Evolutionary conservation across 2,329 filamentous ascomycete genomes (phyloP), one percentile per base, ranked within the genome.

Genomic region (Colletotrichum lentis): DNA sequence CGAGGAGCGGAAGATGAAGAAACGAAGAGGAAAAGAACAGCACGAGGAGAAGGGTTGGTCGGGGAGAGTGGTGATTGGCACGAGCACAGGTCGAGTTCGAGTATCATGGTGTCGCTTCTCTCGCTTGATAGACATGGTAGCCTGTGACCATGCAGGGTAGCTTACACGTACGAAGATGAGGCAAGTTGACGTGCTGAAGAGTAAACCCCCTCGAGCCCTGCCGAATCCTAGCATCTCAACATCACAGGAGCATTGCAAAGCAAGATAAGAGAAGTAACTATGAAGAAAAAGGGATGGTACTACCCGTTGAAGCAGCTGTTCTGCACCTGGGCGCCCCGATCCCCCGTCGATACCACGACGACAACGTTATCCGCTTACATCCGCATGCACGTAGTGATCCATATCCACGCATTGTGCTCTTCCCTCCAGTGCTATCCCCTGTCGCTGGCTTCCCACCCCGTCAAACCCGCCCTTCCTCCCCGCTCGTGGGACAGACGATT

Each of bases 401-500:
- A 49, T 31, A 39, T 47, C 44, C 44, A 59, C 41, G 56, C 56
- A 47, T 49, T 27, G 35, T 27, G 24, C 31, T 22, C 8, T 49
- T 20, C 27, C 27, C 46, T 22, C 43, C 43, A 47, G 27, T 58
- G 55, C 46, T n/a, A 14, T 47, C 56, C 43, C 46, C 56, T 49
- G 22, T 18, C 35, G 37, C 44, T 49, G 43, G 16, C 8, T 59
- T 20, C 39, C 49, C 55, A 60, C 65, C 43, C 16, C 64, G 31
- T 63, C 60, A 64, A 58, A 43, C 47, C 65, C 55, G 65, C 49
- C 61, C 22, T 60, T 43, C n/a, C 49, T 60, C 65, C 49, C 62
- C 55, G 65, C 49, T 60, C 24, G 35, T 68, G 65, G 65, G 60
- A 60, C 50, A 68, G 65, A 65, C 62, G 62, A 68, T 68, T 65